A percentile compares a stretch with the other conserved stretches of the same genome.
phyloP scores from a whole-genome alignment of 371 early-diverging fungal species.

The Circinella umbellata region DNA sequence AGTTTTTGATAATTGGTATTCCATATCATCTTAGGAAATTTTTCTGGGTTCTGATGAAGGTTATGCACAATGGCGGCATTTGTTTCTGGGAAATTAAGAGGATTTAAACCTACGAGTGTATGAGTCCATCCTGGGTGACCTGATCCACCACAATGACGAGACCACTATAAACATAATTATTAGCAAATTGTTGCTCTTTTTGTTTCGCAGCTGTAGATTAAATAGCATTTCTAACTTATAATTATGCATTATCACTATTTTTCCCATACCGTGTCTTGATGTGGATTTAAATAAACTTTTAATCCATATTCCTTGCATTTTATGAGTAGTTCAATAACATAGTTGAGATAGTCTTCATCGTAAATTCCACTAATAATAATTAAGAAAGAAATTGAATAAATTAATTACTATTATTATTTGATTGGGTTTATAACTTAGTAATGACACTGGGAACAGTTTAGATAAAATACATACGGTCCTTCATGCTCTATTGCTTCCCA shows the following conservation, averaged over 20 bases:
- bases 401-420: too few relatives aligned
- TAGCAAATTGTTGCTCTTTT: not conserved
- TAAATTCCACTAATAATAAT: constrained; percentile 68
- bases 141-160: constrained; percentile 79
- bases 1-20: constrained; percentile 85
- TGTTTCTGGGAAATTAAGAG: constrained; percentile 62
- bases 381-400: too few relatives aligned
- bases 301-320: constrained; percentile 72
- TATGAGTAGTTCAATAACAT: constrained; percentile 67
- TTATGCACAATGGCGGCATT: constrained; percentile 82
- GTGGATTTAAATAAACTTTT: constrained; percentile 83
- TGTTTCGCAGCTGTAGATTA: too few relatives aligned
- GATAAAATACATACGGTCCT: constrained; percentile 65
- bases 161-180: constrained; percentile 56
- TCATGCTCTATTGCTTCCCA: constrained; percentile 90
- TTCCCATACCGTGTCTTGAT: constrained; percentile 68
- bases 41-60: constrained; percentile 58
- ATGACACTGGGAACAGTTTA: constrained; percentile 6
- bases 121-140: constrained; percentile 92
- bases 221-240: too few relatives aligned
- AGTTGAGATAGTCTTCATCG: constrained; percentile 83
- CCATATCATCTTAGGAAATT: constrained; percentile 86
- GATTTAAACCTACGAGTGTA: constrained; percentile 73
- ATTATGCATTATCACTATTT: too few relatives aligned
- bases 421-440: constrained; percentile 18